A percentile compares a stretch with the other conserved stretches of the same genome.
Evolutionary conservation across 164 flowering plant species (phyloP).

Genomic region (grape (Vitis vinifera)): ASM3070453v1 NC_081808.1:21772501-21773000

Average conservation of each 20-base stretch:
- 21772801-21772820: neutral
- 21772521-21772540: too few species aligned
- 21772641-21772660: too few species aligned
- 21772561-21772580: neutral
- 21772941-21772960: conserved; percentile 97
- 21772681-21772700: too few species aligned
- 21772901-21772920: conserved; percentile 95
- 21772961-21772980: conserved; percentile 89
- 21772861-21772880: conserved; percentile 91
- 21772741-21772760: neutral
- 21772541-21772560: too few species aligned
- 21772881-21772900: conserved; percentile 99
- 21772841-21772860: conserved; percentile 80
- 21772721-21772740: too few species aligned
- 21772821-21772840: neutral
- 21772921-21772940: conserved; percentile 92
- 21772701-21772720: too few species aligned
- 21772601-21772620: neutral
- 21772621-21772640: too few species aligned
- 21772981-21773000: neutral
- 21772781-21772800: neutral
- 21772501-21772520: too few species aligned
- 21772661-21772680: too few species aligned
- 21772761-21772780: neutral
- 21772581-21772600: neutral